phyloP scores from a whole-genome alignment of 2,329 filamentous ascomycete species.

The Aureobasidium pullulans region DNA sequence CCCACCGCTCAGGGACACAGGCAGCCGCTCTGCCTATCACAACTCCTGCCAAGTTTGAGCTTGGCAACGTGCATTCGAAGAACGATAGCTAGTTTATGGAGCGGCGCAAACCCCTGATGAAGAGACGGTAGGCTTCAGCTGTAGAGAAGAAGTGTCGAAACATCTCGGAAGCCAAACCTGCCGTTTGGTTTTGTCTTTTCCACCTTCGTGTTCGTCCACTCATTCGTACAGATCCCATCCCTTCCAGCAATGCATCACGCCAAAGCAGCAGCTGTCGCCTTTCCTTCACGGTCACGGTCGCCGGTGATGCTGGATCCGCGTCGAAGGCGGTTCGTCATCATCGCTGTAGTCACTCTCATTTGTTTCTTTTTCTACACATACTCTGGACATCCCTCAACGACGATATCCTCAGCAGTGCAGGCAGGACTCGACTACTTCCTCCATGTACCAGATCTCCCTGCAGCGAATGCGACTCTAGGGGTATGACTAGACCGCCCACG shows the following conservation, averaged over 20 bases:
- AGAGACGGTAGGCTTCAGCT: background rate
- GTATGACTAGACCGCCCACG: conserved; percentile 1
- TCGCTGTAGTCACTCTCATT: background rate
- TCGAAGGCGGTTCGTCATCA: background rate
- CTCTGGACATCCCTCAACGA: background rate
- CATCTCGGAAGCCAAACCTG: background rate
- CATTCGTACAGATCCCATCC: background rate
- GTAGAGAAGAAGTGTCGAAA: background rate
- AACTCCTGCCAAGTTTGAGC: conserved; percentile 6
- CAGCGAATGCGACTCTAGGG: conserved; percentile 17
- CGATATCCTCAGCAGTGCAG: background rate
- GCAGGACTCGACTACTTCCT: conserved; percentile 7
- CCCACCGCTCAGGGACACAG: background rate
- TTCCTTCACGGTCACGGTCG: background rate
- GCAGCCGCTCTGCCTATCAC: background rate
- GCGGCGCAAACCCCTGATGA: background rate
- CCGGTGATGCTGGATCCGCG: background rate
- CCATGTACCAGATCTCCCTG: conserved; percentile 8
- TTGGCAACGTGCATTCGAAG: conserved; percentile 7
- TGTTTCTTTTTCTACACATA: background rate
- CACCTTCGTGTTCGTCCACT: conserved; percentile 5
- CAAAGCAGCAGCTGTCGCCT: conserved; percentile 1
- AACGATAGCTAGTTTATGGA: background rate
- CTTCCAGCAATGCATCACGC: background rate
- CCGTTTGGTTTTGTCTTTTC: conserved; percentile 4